Evolutionary conservation across 2,329 filamentous ascomycete genomes (phyloP).

Genomic region (Sporothrix euskadiensis): DNA sequence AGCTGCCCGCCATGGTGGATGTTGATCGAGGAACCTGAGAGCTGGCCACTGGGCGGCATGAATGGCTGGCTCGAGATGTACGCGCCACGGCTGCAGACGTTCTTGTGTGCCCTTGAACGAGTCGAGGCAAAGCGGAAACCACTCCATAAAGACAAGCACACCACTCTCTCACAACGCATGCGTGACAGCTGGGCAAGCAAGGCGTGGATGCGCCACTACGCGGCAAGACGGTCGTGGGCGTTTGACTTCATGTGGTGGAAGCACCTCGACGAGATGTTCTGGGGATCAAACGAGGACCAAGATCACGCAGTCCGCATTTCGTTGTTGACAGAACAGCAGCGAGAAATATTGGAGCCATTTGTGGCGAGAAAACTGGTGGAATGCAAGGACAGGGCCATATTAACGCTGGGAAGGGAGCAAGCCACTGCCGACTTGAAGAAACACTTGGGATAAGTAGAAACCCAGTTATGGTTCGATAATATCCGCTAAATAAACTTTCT

Average conservation of each 20-base stretch:
- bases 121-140: neutral
- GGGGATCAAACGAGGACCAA: slow-evolving; percentile 33
- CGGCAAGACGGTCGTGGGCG: slow-evolving; percentile 36
- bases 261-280: slow-evolving; percentile 35
- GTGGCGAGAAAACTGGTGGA: slow-evolving; percentile 40
- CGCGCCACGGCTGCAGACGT: slow-evolving; percentile 39
- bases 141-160: too few relatives aligned
- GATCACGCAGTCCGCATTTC: slow-evolving; percentile 38
- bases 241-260: slow-evolving; percentile 39
- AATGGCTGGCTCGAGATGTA: slow-evolving; percentile 40
- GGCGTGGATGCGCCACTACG: slow-evolving; percentile 36
- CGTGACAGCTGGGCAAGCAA: slow-evolving; percentile 36
- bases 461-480: too few relatives aligned
- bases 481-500: too few relatives aligned
- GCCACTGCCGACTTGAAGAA: neutral
- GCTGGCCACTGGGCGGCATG: slow-evolving; percentile 39
- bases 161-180: slow-evolving; percentile 34
- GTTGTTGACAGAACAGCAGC: slow-evolving; percentile 37
- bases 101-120: slow-evolving; percentile 38
- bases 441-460: too few relatives aligned
- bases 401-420: neutral
- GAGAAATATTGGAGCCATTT: slow-evolving; percentile 37
- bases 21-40: slow-evolving; percentile 38
- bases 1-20: slow-evolving; percentile 43
- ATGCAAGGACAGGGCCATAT: neutral